Evolutionary conservation across 345 rosid species (phyloP), one percentile per base, ranked within the genome.

Genomic region (Arabidopsis arenosa): DNA sequence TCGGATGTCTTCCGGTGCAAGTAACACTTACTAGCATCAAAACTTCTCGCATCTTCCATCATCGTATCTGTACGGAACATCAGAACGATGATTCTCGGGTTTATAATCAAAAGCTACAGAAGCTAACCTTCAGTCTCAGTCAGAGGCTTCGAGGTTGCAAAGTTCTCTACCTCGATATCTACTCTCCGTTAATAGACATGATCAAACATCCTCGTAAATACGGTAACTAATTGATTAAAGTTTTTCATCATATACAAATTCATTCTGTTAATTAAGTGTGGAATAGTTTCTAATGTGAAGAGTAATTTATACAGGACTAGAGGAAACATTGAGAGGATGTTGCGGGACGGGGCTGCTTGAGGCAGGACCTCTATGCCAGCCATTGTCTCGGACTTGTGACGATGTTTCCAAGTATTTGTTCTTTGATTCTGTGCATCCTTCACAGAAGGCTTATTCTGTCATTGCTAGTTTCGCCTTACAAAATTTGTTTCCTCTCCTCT

Each of bases 1-100:
- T 70, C 5, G 83, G 85, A 13, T 83, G 85, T 63, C 70, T 80
- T 69, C 85, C 82, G 5, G 52, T 70, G 60, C 74, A 59, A 66
- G 75, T 74, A 68, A 77, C 83, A 35, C 23, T 77, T 49, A 47
- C 15, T 33, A 41, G 59, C 63, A 15, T 67, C 30, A 28, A 28
- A 3, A 30, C 35, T 32, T 17, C 47, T 23, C 41, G 41, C 26
- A 17, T 36, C 62, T 55, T 39, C 8, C n/a, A 3, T 48, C 48
- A 40, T 21, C 48, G 72, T 17, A 44, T 14, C 0, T 74, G 79
- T 64, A 17, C 66, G n/a, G 79, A 74, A 40, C 23, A 36, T 5
- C 73, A 75, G 6, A 74, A 74, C 72, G 23, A 15, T 32, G 82
- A 74, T 68, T 68, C 82, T 56, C 40, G 17, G 9, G 35, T 60